Evolutionary conservation across 2,329 filamentous ascomycete species (phyloP), one percentile per base, ranked within the genome.

Genomic region (Beauveria scarabaeidicola): DNA sequence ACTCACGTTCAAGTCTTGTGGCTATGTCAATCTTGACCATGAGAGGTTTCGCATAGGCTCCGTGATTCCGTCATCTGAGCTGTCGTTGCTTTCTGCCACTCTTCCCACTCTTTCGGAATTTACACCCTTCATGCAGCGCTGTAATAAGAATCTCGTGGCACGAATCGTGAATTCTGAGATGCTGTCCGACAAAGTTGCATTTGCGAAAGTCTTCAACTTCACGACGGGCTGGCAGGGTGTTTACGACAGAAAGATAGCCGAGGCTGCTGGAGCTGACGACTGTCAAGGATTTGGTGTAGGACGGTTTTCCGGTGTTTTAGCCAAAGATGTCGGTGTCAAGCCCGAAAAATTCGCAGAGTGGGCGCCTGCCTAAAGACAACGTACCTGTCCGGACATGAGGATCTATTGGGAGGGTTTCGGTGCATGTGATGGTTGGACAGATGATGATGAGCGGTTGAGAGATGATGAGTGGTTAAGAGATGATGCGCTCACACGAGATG

Each of bases 1-100:
- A 15, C 69, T 87, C 32, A 74, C 76, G 1, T 79, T 87, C 69
- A 78, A 78, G 36, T 86, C 83, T 0, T 87, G 84, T 66, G 85
- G 85, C 54, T 87, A 87, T 65, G 81, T 78, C 38, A 69, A 71
- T 6, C 67, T 86, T 1, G 70, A 74, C 19, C 32, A 62, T 0
- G 58, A 66, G 0, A 67, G 67, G 27, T 69, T 77, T 50, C 71
- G 76, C 59, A 73, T 77, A 10, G 69, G 72, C 53, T 63, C 63
- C 25, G 66, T 77, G 51, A 63, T 76, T 21, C 67, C 69, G 2
- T 44, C 62, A 11, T 61, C 53, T 13, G 41, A 48, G 7, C 23
- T 40, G 21, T 11, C 29, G 27, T 9, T 56, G 5, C 29, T 56
- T 11, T 4, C 19, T 2, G 43, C 7, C 5, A n/a, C 10, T 17